phyloP scores from a whole-genome alignment of 371 early-diverging fungal species.

The Umbelopsis sp. region DNA sequence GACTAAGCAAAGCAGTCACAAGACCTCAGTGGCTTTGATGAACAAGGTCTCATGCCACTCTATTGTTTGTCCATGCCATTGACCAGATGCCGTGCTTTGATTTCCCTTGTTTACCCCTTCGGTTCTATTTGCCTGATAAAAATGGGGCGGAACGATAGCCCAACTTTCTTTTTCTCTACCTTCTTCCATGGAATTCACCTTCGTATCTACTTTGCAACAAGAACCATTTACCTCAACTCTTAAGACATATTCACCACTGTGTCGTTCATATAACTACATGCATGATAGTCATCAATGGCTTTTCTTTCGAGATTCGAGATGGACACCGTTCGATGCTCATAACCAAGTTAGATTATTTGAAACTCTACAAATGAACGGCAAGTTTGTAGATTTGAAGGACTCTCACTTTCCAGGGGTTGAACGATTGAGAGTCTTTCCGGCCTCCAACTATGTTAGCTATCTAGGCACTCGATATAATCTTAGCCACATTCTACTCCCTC shows the following conservation, averaged over 20 bases:
- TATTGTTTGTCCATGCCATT: no score
- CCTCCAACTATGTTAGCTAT: slow-evolving; percentile 30
- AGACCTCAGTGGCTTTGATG: background rate
- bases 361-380: slow-evolving; percentile 28
- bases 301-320: slow-evolving; percentile 29
- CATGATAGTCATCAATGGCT: slow-evolving; percentile 27
- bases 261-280: background rate
- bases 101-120: no score
- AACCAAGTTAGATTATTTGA: slow-evolving; percentile 27
- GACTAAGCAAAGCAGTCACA: background rate
- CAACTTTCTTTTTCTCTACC: background rate
- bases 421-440: slow-evolving; percentile 30
- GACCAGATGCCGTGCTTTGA: no score
- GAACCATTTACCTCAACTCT: background rate
- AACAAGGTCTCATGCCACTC: no score
- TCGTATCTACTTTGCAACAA: background rate
- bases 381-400: slow-evolving; percentile 31
- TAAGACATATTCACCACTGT: background rate
- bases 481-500: slow-evolving; percentile 28
- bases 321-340: slow-evolving; percentile 30
- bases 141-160: no score
- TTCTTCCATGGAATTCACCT: slow-evolving; percentile 8
- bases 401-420: slow-evolving; percentile 31
- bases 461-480: slow-evolving; percentile 34
- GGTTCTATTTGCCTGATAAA: no score